phyloP scores from a whole-genome alignment of 768 basidiomycete species.

The Hebeloma cylindrosporum region DNA sequence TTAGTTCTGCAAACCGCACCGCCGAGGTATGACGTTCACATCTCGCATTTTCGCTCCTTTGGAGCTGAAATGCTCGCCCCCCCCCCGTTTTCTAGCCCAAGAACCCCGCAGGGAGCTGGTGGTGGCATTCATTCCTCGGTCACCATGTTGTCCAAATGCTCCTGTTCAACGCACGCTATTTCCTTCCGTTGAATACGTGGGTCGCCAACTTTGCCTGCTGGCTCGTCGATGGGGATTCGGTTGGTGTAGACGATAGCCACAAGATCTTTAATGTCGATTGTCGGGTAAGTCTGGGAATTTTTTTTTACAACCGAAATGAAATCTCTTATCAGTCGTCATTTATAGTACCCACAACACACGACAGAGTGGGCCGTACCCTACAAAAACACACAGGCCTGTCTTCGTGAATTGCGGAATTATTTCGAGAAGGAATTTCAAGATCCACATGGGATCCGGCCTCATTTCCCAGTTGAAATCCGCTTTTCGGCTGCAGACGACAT shows the following conservation, averaged over 20 bases:
- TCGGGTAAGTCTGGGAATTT: slow-evolving; percentile 60
- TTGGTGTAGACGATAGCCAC: slow-evolving; percentile 75
- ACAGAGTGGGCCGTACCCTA: slow-evolving; percentile 94
- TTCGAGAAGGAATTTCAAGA: slow-evolving; percentile 63
- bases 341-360: slow-evolving; percentile 91
- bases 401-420: slow-evolving; percentile 73
- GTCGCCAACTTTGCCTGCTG: slow-evolving; percentile 67
- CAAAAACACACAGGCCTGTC: slow-evolving; percentile 59
- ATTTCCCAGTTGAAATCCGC: slow-evolving; percentile 92
- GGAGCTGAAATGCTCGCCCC: not conserved
- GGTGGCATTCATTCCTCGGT: slow-evolving; percentile 70
- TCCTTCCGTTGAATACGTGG: slow-evolving; percentile 60
- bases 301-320: slow-evolving; percentile 5
- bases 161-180: slow-evolving; percentile 72
- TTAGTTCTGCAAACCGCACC: slow-evolving; percentile 75
- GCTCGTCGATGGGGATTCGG: slow-evolving; percentile 55
- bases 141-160: slow-evolving; percentile 83
- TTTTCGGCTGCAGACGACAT: slow-evolving; percentile 89
- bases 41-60: slow-evolving; percentile 9
- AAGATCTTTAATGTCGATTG: slow-evolving; percentile 93
- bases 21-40: slow-evolving; percentile 52
- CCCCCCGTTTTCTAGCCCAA: slow-evolving; percentile 43
- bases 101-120: slow-evolving; percentile 56
- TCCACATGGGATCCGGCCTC: slow-evolving; percentile 76
- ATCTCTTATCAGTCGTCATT: slow-evolving; percentile 30